Percentiles rank a stretch among this genome's conserved stretches.
Evolutionary conservation across 352 stramenopile genomes (phyloP).

Genomic region (Thraustotheca clavata): DNA sequence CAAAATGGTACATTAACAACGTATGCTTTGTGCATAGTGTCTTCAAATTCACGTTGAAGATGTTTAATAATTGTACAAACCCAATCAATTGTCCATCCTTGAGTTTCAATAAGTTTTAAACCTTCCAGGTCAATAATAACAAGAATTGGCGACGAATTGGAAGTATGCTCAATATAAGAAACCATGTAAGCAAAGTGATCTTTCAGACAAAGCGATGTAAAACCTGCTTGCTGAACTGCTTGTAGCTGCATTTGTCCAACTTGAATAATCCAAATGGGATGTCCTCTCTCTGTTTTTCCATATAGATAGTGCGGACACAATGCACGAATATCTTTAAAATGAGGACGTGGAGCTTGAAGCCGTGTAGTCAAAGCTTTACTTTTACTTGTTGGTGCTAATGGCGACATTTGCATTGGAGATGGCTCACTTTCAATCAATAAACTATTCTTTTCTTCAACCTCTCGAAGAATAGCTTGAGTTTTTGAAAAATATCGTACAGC

Average conservation of each 20-base stretch:
- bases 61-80: neutral
- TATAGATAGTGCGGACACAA: neutral
- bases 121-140: neutral
- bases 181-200: constrained; percentile 3
- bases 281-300: neutral
- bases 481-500: neutral
- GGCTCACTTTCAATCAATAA: neutral
- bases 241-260: neutral
- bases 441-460: neutral
- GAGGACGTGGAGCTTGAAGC: neutral
- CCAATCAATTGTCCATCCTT: constrained; percentile 5
- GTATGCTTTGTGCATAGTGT: neutral
- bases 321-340: constrained; percentile 1
- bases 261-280: neutral
- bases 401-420: neutral
- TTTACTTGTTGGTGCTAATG: neutral
- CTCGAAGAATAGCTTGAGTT: neutral
- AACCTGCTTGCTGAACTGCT: neutral
- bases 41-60: neutral
- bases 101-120: constrained; percentile 1
- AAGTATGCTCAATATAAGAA: neutral
- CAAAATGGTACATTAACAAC: constrained; percentile 1
- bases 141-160: neutral
- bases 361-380: no score
- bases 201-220: constrained; percentile 3